phyloP scores from a whole-genome alignment of 176 grass and related monocot genomes.

The Rhynchospora tenuis region DNA sequence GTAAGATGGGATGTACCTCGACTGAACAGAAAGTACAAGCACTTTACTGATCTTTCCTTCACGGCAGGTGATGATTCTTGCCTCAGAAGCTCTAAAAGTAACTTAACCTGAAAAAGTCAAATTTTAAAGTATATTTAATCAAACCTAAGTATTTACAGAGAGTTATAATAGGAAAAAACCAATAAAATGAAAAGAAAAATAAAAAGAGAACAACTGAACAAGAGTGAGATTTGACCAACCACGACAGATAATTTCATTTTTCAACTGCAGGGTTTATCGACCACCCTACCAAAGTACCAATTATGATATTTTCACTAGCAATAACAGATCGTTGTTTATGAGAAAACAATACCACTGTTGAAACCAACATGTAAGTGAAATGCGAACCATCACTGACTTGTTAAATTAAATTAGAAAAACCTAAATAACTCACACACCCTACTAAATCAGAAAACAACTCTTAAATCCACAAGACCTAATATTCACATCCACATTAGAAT shows the following conservation, averaged over 20 bases:
- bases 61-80: constrained; percentile 36
- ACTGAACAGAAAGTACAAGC: constrained; percentile 53
- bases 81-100: constrained; percentile 52
- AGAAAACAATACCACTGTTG: too few relatives aligned
- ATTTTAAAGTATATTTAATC: background rate
- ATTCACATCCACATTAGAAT: background rate
- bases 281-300: background rate
- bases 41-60: constrained; percentile 55
- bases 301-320: background rate
- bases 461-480: background rate
- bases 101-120: constrained; percentile 54
- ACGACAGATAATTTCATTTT: background rate
- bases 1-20: constrained; percentile 30
- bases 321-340: too few relatives aligned
- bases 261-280: background rate
- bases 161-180: background rate
- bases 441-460: background rate
- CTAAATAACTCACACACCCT: too few relatives aligned
- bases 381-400: background rate
- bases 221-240: background rate
- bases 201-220: background rate
- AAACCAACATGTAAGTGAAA: too few relatives aligned
- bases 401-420: background rate
- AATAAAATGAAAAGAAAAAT: background rate
- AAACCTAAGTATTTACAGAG: background rate